Base-by-base conservation (phyloP, 352 stramenopile genomes). In the Phytophthora sp. region DNA sequence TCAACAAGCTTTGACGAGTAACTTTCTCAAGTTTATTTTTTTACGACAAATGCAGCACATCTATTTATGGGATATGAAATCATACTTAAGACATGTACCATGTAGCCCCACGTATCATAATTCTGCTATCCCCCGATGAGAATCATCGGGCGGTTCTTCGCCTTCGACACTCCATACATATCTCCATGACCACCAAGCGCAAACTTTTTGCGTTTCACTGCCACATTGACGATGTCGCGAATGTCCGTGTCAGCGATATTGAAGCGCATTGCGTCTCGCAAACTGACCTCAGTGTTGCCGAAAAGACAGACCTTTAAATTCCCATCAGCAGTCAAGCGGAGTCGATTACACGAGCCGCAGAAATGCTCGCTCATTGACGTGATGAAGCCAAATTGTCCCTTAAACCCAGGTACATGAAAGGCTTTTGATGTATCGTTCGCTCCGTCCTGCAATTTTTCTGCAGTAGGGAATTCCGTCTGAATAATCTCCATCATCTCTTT, bases 351-450 rank as follows among this genome's bases (percentile, higher is more conserved):
- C 7, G 84, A 93, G 41, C 91, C 91, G 76, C 97, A 99, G 77
- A 99, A 99, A 65, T 99, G 91, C 62, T 98, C 84, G 54, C 90
- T 98, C 97, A 99, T 99, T 23, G 91, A 98, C 13, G 95, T 98
- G 70, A 99, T 99, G 70, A 99, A 99, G 41, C 96, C 96, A 62
- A 98, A 88, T 16, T 84, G 76, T 6, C 89, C 89, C 26, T 60
- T 63, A 59, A 84, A 91, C 0, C 76, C 88, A 24, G 81, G 80
- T 20, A 96, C 66, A 18, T 71, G 56, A 55, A 90, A 99, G 76
- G 94, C 97, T 79, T 99, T 98, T 12, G 97, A 98, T 3, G 97
- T 99, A 75, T 99, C 96, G 63, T 99, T 95, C 4, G 82, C 76
- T 33, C 88, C 89, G 63, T 95, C 81, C 30, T 73, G 60, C 18